phyloP scores from a whole-genome alignment of 2,329 filamentous ascomycete genomes.

The Mycosphaerella sp. region DNA sequence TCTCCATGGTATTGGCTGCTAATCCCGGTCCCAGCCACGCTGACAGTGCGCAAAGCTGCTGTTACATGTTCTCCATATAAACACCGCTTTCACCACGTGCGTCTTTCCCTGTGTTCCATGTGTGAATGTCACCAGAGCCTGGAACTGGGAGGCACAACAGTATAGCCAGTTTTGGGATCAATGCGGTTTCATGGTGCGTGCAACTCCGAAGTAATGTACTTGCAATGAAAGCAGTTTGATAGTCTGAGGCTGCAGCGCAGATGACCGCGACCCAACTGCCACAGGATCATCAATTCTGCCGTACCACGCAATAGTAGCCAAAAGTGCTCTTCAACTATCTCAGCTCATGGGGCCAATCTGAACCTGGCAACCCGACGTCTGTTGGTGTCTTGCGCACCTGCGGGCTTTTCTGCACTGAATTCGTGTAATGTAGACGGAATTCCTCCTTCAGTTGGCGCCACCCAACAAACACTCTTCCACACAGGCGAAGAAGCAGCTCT shows the following conservation, averaged over 20 bases:
- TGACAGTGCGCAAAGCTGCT: not conserved
- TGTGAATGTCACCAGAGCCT: not conserved
- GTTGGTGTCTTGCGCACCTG: too few relatives aligned
- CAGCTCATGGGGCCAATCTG: too few relatives aligned
- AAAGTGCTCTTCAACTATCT: not conserved
- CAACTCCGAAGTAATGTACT: too few relatives aligned
- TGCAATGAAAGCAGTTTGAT: too few relatives aligned
- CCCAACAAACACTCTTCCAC: too few relatives aligned
- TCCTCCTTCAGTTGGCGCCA: too few relatives aligned
- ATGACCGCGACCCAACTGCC: too few relatives aligned
- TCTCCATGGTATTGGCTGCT: not conserved
- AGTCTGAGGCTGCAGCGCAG: too few relatives aligned
- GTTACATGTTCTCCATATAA: not conserved
- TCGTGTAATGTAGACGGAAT: too few relatives aligned
- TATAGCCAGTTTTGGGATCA: not conserved
- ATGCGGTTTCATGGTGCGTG: not conserved
- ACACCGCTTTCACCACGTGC: not conserved
- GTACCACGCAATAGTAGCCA: not conserved
- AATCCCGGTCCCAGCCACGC: not conserved
- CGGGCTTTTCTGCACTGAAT: too few relatives aligned
- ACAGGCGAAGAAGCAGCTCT: too few relatives aligned
- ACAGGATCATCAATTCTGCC: not conserved
- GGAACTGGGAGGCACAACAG: not conserved
- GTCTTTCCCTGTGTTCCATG: not conserved
- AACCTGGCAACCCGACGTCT: too few relatives aligned